These are phyloP conservation scores for Yamadazyma friedrichii DNA, from an alignment of 1,139 yeast genomes.

Conservation along the genomic window DNA sequence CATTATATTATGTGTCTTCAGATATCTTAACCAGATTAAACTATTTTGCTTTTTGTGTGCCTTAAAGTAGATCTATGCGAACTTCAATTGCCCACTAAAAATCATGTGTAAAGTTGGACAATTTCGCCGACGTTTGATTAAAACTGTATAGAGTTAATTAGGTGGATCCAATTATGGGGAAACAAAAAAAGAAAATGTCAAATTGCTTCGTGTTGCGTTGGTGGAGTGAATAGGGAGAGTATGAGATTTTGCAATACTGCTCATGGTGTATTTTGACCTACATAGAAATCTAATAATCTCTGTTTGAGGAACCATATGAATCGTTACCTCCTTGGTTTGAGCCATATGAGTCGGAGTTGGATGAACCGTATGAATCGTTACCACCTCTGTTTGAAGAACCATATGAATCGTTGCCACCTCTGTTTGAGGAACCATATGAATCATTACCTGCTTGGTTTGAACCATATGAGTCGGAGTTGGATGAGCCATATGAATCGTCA, in stretches of 20 bases:
- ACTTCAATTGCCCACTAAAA: too few relatives aligned
- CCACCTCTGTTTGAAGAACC: conserved; percentile 14
- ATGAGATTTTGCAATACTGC: too few relatives aligned
- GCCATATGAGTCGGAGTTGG: conserved; percentile 20
- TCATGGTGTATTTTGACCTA: too few relatives aligned
- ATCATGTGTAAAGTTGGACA: too few relatives aligned
- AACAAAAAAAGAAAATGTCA: too few relatives aligned
- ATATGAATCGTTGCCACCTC: conserved; percentile 12
- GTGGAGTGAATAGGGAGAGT: too few relatives aligned
- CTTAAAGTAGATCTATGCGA: too few relatives aligned
- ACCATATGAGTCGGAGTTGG: conserved; percentile 15
- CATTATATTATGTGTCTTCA: too few relatives aligned
- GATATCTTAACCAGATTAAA: too few relatives aligned
- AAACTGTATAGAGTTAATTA: neutral
- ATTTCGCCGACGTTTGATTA: too few relatives aligned
- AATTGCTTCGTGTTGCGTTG: too few relatives aligned
- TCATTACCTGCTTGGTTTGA: conserved; percentile 13
- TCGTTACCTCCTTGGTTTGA: conserved; percentile 15
- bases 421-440: conserved; percentile 21
- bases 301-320: conserved; percentile 20
- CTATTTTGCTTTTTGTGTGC: too few relatives aligned
- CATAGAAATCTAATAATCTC: neutral
- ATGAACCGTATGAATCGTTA: conserved; percentile 18
- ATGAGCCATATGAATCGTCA: conserved; percentile 12
- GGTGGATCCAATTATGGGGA: neutral